phyloP scores from a whole-genome alignment of 345 rosid species.

The Linum lewisii region DNA sequence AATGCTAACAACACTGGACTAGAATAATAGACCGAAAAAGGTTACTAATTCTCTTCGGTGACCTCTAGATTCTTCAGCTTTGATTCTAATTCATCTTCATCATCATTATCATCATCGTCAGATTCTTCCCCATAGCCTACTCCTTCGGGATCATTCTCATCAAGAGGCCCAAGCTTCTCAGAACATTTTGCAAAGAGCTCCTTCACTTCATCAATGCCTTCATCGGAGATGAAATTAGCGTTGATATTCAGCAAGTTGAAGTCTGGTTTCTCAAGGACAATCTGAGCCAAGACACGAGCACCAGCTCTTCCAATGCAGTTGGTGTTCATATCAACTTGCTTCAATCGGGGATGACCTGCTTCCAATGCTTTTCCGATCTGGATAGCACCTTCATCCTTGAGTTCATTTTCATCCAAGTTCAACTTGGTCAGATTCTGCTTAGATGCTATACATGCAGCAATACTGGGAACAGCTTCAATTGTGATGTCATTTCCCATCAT shows the following conservation, averaged over 20 bases:
- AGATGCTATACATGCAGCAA: slow-evolving; percentile 53
- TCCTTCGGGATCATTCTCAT: slow-evolving; percentile 87
- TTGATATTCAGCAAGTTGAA: slow-evolving; percentile 61
- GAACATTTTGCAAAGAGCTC: slow-evolving; percentile 60
- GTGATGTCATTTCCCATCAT: slow-evolving; percentile 94
- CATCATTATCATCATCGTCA: slow-evolving; percentile 26
- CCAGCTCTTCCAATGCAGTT: slow-evolving; percentile 62
- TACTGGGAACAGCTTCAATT: slow-evolving; percentile 42
- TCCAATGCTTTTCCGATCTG: slow-evolving; percentile 54
- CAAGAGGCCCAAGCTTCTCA: slow-evolving; percentile 52
- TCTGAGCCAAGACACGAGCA: slow-evolving; percentile 51
- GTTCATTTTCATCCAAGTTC: slow-evolving; percentile 85
- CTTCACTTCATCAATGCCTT: slow-evolving; percentile 73
- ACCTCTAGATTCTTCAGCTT: slow-evolving; percentile 69
- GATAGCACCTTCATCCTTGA: slow-evolving; percentile 71
- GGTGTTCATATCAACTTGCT: slow-evolving; percentile 54
- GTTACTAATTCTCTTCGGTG: slow-evolving; percentile 27
- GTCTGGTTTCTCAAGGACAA: slow-evolving; percentile 47
- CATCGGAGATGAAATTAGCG: slow-evolving; percentile 69
- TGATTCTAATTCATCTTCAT: slow-evolving; percentile 53
- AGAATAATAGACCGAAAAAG: slow-evolving; percentile 8
- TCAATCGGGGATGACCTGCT: slow-evolving; percentile 40
- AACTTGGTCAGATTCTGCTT: slow-evolving; percentile 54
- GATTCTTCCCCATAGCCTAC: slow-evolving; percentile 40
- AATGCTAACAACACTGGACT: slow-evolving; percentile 4